Conservation (phyloP, 306 rosid genomes). For the Betula pendula region DNA sequence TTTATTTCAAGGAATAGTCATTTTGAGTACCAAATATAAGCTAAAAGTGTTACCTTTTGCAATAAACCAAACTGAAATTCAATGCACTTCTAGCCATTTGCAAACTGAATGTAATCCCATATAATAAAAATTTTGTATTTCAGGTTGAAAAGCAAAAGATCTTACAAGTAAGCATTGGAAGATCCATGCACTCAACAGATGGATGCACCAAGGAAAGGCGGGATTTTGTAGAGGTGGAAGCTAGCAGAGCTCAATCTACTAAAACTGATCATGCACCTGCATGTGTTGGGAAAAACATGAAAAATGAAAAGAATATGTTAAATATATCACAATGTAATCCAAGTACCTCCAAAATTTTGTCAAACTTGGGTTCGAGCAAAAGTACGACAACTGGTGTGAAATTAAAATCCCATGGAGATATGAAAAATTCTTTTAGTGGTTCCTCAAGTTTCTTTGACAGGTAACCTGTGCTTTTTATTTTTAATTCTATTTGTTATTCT, state of each 20-base stretch:
- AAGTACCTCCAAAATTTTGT: constrained; percentile 35
- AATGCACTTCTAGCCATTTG: neutral
- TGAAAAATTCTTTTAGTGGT: constrained; percentile 47
- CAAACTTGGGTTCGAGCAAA: constrained; percentile 32
- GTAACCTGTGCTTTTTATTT: constrained; percentile 37
- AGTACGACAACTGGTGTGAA: constrained; percentile 30
- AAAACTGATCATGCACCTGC: constrained; percentile 32
- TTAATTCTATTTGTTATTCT: constrained; percentile 11
- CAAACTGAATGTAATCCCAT: neutral
- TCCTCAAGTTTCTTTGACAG: constrained; percentile 72
- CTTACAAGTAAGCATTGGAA: constrained; percentile 53
- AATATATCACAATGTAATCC: constrained; percentile 36
- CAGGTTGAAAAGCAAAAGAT: constrained; percentile 93
- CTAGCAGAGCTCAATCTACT: constrained; percentile 27
- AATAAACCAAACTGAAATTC: neutral
- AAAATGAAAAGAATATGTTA: constrained; percentile 34
- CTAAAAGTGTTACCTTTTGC: neutral
- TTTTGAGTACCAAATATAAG: too few relatives aligned
- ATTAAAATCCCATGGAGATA: constrained; percentile 38
- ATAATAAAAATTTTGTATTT: constrained; percentile 5
- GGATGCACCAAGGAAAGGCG: constrained; percentile 38
- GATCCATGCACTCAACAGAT: constrained; percentile 41
- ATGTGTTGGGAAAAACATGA: constrained; percentile 33
- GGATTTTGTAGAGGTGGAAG: constrained; percentile 33
- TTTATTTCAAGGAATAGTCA: too few relatives aligned